Evolutionary conservation across 768 basidiomycete genomes (phyloP).

Genomic region (Vararia minispora): DNA sequence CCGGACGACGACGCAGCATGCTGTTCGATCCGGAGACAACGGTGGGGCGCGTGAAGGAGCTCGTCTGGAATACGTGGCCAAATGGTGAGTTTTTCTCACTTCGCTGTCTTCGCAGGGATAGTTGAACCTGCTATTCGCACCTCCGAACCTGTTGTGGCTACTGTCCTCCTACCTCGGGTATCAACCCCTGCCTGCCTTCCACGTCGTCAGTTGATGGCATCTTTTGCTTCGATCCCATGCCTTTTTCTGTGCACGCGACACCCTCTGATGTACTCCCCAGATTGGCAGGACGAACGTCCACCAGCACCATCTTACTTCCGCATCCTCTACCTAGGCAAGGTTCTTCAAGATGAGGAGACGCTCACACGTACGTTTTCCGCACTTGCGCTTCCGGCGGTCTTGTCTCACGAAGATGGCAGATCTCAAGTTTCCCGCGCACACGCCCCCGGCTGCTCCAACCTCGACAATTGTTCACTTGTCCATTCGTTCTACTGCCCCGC

Average conservation of each 20-base stretch:
- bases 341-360: conserved; percentile 78
- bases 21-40: conserved; percentile 67
- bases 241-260: too few relatives aligned
- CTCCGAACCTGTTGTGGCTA: too few relatives aligned
- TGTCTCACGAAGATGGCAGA: conserved; percentile 13
- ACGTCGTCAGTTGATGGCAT: too few relatives aligned
- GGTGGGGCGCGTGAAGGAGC: conserved; percentile 69
- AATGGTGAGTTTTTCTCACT: conserved; percentile 38
- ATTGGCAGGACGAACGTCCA: conserved; percentile 73
- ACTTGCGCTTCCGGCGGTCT: conserved; percentile 2
- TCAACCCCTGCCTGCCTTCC: too few relatives aligned
- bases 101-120: too few relatives aligned
- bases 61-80: conserved; percentile 79
- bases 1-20: conserved; percentile 59
- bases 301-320: conserved; percentile 69
- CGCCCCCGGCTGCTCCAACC: conserved; percentile 18
- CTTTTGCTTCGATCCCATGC: too few relatives aligned
- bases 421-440: conserved; percentile 20
- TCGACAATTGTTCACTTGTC: conserved; percentile 71
- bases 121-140: too few relatives aligned
- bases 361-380: conserved; percentile 39
- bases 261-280: conserved; percentile 22
- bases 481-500: conserved; percentile 46
- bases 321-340: conserved; percentile 65
- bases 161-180: too few relatives aligned